Conservation (phyloP, 805 yeast species). For the Candida patagonica region DNA sequence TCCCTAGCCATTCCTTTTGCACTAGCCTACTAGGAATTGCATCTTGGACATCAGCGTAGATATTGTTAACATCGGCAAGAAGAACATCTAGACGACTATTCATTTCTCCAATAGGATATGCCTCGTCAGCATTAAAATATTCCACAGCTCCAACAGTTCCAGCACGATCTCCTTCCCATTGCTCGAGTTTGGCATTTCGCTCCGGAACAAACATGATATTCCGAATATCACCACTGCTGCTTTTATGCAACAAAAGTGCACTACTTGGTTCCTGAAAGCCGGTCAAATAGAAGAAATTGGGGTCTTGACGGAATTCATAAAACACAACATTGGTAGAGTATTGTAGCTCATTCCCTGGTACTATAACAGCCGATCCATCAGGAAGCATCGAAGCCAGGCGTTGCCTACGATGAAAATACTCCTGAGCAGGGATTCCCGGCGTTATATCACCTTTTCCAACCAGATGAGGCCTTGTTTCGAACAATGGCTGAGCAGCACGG, state of each 20-base stretch:
- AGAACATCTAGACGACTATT: conserved; percentile 6
- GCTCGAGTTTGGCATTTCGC: conserved; percentile 64
- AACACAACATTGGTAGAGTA: conserved; percentile 88
- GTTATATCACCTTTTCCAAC: conserved; percentile 73
- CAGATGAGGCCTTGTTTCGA: conserved; percentile 74
- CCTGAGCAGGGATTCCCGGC: conserved; percentile 77
- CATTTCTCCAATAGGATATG: conserved; percentile 39
- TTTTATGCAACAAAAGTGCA: conserved; percentile 41
- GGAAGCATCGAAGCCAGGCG: conserved; percentile 51
- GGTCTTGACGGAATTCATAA: conserved; percentile 86
- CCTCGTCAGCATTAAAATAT: conserved; percentile 79
- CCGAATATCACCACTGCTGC: conserved; percentile 28
- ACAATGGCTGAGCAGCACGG: conserved; percentile 67
- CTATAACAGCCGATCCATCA: conserved; percentile 55
- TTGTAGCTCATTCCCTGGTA: conserved; percentile 63
- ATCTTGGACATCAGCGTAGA: conserved; percentile 11
- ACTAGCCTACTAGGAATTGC: background rate
- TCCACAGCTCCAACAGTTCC: conserved; percentile 78
- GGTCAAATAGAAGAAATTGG: conserved; percentile 74
- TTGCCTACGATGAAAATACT: conserved; percentile 65
- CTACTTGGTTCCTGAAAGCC: conserved; percentile 93
- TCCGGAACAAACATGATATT: conserved; percentile 83
- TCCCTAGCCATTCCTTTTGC: background rate
- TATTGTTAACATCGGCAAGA: conserved; percentile 4
- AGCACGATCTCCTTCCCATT: conserved; percentile 92